phyloP scores from a whole-genome alignment of 2,329 filamentous ascomycete genomes.

The Venturia carpophila region DNA sequence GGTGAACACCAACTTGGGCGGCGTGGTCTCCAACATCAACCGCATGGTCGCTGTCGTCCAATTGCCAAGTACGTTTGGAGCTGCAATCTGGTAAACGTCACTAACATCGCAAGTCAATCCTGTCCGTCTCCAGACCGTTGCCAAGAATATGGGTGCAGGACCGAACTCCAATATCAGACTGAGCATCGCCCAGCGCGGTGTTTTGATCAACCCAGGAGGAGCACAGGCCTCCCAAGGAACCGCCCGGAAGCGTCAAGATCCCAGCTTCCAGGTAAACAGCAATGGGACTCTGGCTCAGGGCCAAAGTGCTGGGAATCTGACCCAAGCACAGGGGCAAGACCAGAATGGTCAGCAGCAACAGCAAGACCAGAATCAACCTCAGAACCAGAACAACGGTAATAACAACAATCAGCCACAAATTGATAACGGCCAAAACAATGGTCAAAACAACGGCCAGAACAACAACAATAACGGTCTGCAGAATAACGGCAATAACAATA shows the following conservation, averaged over 20 bases:
- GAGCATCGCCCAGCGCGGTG: conserved; percentile 30
- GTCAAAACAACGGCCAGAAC: conserved; percentile 1
- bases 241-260: conserved; percentile 12
- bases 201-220: conserved; percentile 32
- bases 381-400: no score
- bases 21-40: conserved; percentile 29
- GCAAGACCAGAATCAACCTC: no score
- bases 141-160: conserved; percentile 28
- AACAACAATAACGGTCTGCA: conserved; percentile 14
- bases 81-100: conserved; percentile 17
- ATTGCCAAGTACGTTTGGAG: conserved; percentile 28
- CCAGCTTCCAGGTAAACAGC: conserved; percentile 14
- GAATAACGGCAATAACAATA: conserved; percentile 14
- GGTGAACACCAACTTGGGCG: conserved; percentile 29
- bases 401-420: neutral
- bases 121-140: conserved; percentile 30
- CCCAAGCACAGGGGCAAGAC: neutral
- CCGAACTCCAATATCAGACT: conserved; percentile 29
- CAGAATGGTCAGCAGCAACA: no score
- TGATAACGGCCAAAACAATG: neutral
- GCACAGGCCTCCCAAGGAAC: conserved; percentile 24
- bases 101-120: conserved; percentile 26
- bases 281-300: conserved; percentile 22
- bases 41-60: conserved; percentile 32
- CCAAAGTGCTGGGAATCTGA: neutral